Percentiles rank a stretch among this genome's conserved stretches.
These are phyloP conservation scores for Phytophthora aleatoria DNA, from an alignment of 352 stramenopile species.

Conservation along the genomic window DNA sequence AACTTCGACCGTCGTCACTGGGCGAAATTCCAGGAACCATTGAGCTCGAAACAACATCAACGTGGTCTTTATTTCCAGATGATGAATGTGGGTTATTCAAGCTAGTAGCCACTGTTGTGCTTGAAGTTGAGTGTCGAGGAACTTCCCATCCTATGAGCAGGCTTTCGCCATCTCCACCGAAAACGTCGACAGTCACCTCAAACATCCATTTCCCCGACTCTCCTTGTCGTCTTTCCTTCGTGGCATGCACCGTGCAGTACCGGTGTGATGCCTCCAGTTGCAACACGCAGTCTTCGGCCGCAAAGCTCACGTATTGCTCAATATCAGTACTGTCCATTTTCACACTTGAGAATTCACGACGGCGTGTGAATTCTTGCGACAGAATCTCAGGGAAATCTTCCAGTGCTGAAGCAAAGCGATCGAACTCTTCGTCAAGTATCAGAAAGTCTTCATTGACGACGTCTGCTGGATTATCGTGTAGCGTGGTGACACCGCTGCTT, in stretches of 20 bases:
- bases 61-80: conserved; percentile 1
- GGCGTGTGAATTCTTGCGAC: conserved; percentile 59
- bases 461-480: conserved; percentile 12
- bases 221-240: conserved; percentile 69
- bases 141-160: conserved; percentile 83
- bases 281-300: conserved; percentile 73
- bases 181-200: conserved; percentile 62
- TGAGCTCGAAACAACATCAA: conserved; percentile 4
- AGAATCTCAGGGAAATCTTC: conserved; percentile 66
- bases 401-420: conserved; percentile 39
- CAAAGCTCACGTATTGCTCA: conserved; percentile 69
- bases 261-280: conserved; percentile 67
- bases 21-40: conserved; percentile 69
- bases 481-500: not conserved
- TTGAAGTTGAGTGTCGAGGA: conserved; percentile 23
- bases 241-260: conserved; percentile 76
- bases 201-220: conserved; percentile 86
- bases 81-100: not conserved
- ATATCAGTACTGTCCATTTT: conserved; percentile 70
- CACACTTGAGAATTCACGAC: conserved; percentile 71
- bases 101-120: not conserved
- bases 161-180: conserved; percentile 69
- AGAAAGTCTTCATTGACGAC: conserved; percentile 1
- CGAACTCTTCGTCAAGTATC: conserved; percentile 39
- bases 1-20: conserved; percentile 57